Conservation (phyloP, 306 rosid genomes). For the barrel medic (Medicago truncatula) region MtrunA17r5.0-ANR NC_053047.1:7279501-7280000, state of each 20-base stretch:
- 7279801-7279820: neutral
- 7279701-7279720: neutral
- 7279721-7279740: no score
- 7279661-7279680: no score
- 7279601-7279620: neutral
- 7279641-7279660: no score
- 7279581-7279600: neutral
- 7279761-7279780: neutral
- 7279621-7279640: neutral
- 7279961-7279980: no score
- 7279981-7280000: slow-evolving; percentile 24
- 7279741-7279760: no score
- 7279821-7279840: neutral
- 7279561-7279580: neutral
- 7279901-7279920: neutral
- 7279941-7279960: no score
- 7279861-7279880: neutral
- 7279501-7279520: neutral
- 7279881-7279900: neutral
- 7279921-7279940: neutral
- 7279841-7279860: neutral
- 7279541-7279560: neutral
- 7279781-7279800: neutral
- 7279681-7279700: neutral
- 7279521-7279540: neutral